phyloP scores from a whole-genome alignment of 2,329 filamentous ascomycete species.

The Davidsoniella eucalypti region DNA sequence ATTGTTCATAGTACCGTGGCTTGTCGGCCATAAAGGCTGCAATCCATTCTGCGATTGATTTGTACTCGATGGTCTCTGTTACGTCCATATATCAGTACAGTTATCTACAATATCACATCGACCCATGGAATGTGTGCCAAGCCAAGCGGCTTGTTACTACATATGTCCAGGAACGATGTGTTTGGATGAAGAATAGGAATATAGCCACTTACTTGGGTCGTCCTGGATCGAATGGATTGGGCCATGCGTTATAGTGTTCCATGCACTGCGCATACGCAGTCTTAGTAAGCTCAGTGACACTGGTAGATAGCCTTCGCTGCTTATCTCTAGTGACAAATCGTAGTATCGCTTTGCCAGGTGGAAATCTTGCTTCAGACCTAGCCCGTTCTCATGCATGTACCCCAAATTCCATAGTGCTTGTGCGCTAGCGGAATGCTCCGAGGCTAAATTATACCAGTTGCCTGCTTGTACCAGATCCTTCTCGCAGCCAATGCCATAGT shows the following conservation, averaged over 20 bases:
- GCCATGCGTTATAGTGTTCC: conserved; percentile 88
- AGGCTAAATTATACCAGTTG: conserved; percentile 80
- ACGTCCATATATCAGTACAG: neutral
- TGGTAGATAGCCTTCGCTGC: conserved; percentile 82
- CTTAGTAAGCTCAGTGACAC: conserved; percentile 81
- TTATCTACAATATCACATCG: neutral
- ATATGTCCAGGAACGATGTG: neutral
- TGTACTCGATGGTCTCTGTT: conserved; percentile 51
- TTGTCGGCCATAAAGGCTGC: conserved; percentile 65
- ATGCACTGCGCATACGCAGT: conserved; percentile 69
- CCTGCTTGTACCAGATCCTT: conserved; percentile 71
- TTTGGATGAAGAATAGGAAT: neutral
- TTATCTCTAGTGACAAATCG: conserved; percentile 79
- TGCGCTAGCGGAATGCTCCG: conserved; percentile 78
- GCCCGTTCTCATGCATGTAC: conserved; percentile 98
- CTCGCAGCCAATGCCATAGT: conserved; percentile 59
- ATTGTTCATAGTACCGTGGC: conserved; percentile 45
- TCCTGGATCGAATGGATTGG: conserved; percentile 82
- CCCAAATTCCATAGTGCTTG: conserved; percentile 95
- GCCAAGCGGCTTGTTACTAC: neutral
- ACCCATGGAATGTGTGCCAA: neutral
- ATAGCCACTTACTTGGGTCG: conserved; percentile 52
- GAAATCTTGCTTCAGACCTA: conserved; percentile 86
- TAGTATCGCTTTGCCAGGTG: conserved; percentile 95
- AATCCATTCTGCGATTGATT: conserved; percentile 75